Evolutionary conservation across 495 filamentous ascomycete genomes (phyloP).

Genomic region (Pseudoneurospora amorphoporcata): DNA sequence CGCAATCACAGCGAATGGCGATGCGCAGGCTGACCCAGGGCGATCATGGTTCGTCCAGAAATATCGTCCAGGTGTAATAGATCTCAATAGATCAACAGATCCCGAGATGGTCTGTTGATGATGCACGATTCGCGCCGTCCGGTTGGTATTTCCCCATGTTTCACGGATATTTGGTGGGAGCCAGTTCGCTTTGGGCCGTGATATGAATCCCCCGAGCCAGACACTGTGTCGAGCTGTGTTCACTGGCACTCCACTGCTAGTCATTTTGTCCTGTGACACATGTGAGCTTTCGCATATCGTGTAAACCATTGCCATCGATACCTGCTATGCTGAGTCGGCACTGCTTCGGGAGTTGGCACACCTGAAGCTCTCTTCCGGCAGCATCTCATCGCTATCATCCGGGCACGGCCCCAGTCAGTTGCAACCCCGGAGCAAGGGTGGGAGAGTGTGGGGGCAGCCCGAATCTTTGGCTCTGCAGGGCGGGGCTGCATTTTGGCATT

Average conservation of each 20-base stretch:
- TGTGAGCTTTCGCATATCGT: background rate
- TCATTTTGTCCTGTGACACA: background rate
- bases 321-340: background rate
- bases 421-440: background rate
- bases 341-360: background rate
- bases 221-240: background rate
- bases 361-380: background rate
- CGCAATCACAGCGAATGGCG: background rate
- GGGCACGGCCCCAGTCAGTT: background rate
- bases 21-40: background rate
- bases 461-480: slow-evolving; percentile 4
- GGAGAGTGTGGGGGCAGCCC: background rate
- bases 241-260: background rate
- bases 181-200: background rate
- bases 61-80: background rate
- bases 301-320: background rate
- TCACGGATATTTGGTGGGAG: background rate
- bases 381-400: background rate
- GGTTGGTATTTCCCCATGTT: background rate
- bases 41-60: background rate
- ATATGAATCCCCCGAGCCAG: background rate
- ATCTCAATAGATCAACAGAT: background rate
- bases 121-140: background rate
- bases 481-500: slow-evolving; percentile 4
- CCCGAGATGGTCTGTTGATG: background rate